Conservation (phyloP, 257 asterid genomes). For the Jaltomata sinuosa region DNA sequence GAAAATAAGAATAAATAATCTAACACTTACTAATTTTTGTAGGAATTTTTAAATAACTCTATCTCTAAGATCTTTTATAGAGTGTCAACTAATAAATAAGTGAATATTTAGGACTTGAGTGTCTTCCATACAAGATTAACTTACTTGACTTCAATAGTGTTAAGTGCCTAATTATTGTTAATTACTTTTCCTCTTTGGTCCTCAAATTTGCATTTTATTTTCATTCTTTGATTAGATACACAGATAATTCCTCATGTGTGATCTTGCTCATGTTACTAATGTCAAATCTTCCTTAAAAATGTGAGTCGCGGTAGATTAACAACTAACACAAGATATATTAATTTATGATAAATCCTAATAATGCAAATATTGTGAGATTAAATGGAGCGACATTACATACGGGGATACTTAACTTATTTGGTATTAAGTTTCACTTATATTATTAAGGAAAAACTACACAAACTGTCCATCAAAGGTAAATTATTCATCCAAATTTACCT, state of each 20-base stretch:
- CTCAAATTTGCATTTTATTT: background rate
- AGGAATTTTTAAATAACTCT: no score
- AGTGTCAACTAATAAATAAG: no score
- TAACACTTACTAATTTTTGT: no score
- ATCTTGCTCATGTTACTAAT: background rate
- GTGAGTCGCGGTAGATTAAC: background rate
- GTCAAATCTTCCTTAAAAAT: background rate
- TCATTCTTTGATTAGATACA: background rate
- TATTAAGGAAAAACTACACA: background rate
- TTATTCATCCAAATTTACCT: no score
- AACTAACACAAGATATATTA: background rate
- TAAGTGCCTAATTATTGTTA: background rate
- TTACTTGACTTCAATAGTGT: background rate
- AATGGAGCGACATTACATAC: background rate
- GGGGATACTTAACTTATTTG: background rate
- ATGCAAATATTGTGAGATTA: background rate
- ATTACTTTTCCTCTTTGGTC: background rate
- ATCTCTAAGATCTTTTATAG: no score
- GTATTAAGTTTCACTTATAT: background rate
- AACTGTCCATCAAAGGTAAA: background rate
- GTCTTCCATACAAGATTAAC: no score
- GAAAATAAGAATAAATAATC: no score
- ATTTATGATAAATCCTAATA: background rate
- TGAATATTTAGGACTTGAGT: no score
- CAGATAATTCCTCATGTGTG: accelerated